These are phyloP conservation scores for Kwoniella shandongensis DNA, from an alignment of 768 basidiomycete species.

Conservation along the genomic window DNA sequence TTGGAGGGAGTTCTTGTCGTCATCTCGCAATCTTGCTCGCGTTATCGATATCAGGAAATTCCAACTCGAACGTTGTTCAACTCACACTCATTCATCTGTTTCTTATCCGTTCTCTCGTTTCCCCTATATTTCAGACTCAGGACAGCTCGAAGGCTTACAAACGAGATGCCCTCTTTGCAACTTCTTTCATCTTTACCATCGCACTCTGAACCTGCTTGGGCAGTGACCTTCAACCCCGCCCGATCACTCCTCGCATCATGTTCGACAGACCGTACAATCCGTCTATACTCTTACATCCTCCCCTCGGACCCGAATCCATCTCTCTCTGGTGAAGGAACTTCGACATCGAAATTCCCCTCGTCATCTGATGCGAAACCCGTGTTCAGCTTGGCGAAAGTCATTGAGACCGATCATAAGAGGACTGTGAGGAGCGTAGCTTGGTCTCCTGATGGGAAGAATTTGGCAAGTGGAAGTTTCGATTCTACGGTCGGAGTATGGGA, in stretches of 20 bases:
- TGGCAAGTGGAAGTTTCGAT: constrained; percentile 94
- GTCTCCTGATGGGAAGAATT: constrained; percentile 78
- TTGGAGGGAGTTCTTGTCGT: no score
- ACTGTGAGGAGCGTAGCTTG: constrained; percentile 85
- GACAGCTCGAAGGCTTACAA: neutral
- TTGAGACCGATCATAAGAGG: constrained; percentile 80
- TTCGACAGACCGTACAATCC: constrained; percentile 88
- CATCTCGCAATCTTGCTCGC: no score
- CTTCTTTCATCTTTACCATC: constrained; percentile 44
- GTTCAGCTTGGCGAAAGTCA: constrained; percentile 60
- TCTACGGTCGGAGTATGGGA: constrained; percentile 90
- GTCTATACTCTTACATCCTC: constrained; percentile 69
- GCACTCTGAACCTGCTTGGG: constrained; percentile 84
- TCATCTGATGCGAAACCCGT: constrained; percentile 23
- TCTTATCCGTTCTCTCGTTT: constrained; percentile 1
- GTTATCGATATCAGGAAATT: constrained; percentile 1
- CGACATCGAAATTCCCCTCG: constrained; percentile 25
- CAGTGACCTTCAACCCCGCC: constrained; percentile 81
- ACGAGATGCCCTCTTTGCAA: constrained; percentile 42
- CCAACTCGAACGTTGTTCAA: no score
- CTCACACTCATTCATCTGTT: neutral
- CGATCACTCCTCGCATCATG: constrained; percentile 84
- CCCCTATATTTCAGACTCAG: neutral
- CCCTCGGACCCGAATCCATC: no score
- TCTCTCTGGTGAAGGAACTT: no score